These are phyloP conservation scores for Logfia minima DNA, from an alignment of 129 eudicot species.

Conservation along the genomic window DNA sequence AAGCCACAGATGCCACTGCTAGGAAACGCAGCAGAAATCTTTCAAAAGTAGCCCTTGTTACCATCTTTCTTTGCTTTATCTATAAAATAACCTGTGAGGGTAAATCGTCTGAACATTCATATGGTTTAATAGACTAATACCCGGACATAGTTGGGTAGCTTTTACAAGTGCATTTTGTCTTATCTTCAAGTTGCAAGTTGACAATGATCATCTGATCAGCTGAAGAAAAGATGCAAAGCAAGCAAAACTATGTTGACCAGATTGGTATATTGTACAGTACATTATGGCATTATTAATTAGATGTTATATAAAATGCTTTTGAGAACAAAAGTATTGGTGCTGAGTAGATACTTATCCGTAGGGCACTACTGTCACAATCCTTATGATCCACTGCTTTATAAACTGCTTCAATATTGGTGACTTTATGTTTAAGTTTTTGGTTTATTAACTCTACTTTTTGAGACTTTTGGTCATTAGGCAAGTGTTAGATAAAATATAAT, in stretches of 20 bases:
- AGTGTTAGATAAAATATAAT: background rate
- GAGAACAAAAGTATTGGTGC: background rate
- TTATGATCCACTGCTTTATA: background rate
- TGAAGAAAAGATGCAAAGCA: background rate
- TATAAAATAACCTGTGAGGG: background rate
- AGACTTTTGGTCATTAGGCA: background rate
- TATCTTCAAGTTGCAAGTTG: background rate
- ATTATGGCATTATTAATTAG: background rate
- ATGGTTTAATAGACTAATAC: background rate
- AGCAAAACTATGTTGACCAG: background rate
- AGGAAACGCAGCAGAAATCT: background rate
- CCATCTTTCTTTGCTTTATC: background rate
- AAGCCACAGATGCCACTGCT: background rate
- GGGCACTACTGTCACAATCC: background rate
- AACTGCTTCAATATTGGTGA: background rate
- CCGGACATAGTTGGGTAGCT: background rate
- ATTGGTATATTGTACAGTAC: background rate
- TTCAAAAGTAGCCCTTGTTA: background rate
- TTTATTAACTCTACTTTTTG: background rate
- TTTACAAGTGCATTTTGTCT: background rate
- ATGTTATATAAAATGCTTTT: background rate
- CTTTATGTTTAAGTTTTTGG: background rate
- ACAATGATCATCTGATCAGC: background rate
- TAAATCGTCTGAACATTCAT: background rate
- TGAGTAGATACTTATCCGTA: background rate